A percentile compares a stretch with the other conserved stretches of the same genome.
phyloP scores from a whole-genome alignment of 352 stramenopile genomes.

The Achlya hypogyna region DNA sequence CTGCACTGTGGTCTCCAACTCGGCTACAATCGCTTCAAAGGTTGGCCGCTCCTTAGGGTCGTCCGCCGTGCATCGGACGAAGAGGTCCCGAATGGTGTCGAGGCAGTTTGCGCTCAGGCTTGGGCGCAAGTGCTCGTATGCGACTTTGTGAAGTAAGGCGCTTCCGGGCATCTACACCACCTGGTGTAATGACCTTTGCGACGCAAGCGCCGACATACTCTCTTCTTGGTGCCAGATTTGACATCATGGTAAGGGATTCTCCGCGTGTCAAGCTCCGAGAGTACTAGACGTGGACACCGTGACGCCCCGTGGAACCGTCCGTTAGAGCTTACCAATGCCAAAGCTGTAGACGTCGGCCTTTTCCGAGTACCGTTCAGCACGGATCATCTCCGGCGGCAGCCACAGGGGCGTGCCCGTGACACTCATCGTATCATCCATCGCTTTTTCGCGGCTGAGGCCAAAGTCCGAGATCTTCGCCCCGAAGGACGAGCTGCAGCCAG shows the following conservation, averaged over 20 bases:
- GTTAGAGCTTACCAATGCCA: slow-evolving; percentile 63
- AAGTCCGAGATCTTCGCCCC: slow-evolving; percentile 96
- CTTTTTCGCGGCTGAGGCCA: slow-evolving; percentile 94
- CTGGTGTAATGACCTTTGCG: background rate
- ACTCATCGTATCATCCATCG: slow-evolving; percentile 92
- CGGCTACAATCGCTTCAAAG: slow-evolving; percentile 80
- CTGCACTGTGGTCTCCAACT: slow-evolving; percentile 76
- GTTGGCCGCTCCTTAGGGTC: slow-evolving; percentile 64
- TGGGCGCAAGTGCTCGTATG: slow-evolving; percentile 79
- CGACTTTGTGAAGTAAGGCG: slow-evolving; percentile 84
- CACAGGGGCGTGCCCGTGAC: slow-evolving; percentile 76
- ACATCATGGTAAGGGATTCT: slow-evolving; percentile 86
- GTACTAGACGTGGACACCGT: slow-evolving; percentile 33
- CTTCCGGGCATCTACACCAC: slow-evolving; percentile 54
- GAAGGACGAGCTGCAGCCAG: slow-evolving; percentile 55
- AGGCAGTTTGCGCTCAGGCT: slow-evolving; percentile 79
- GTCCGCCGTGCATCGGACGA: slow-evolving; percentile 69
- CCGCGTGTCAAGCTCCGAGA: slow-evolving; percentile 74
- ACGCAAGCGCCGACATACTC: background rate
- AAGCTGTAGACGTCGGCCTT: slow-evolving; percentile 86
- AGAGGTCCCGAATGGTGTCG: slow-evolving; percentile 68
- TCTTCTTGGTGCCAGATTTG: slow-evolving; percentile 80
- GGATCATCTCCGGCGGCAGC: slow-evolving; percentile 84
- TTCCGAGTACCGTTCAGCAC: slow-evolving; percentile 78
- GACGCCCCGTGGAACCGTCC: background rate